phyloP scores from a whole-genome alignment of 306 rosid genomes.

The Medicago truncatula region MtrunA17r5.0-ANR NC_053049.1:25405501-25406000 shows the following conservation, averaged over 20 bases:
- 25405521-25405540: not conserved
- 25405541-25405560: not conserved
- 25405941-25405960: not conserved
- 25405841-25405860: not conserved
- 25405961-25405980: not conserved
- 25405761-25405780: not conserved
- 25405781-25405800: not conserved
- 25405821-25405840: not conserved
- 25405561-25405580: not conserved
- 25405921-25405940: not conserved
- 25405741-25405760: not conserved
- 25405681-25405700: not conserved
- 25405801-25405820: not conserved
- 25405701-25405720: not conserved
- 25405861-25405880: not conserved
- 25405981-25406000: not conserved
- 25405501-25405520: not conserved
- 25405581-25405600: not conserved
- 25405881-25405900: not conserved
- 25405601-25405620: not conserved
- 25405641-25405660: not conserved
- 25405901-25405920: not conserved
- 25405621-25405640: not conserved
- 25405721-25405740: not conserved
- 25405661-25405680: not conserved